A percentile compares a stretch with the other conserved stretches of the same genome.
These are phyloP conservation scores for Omphalotus guepiniiformis DNA, from an alignment of 768 basidiomycete genomes.

Conservation along the genomic window DNA sequence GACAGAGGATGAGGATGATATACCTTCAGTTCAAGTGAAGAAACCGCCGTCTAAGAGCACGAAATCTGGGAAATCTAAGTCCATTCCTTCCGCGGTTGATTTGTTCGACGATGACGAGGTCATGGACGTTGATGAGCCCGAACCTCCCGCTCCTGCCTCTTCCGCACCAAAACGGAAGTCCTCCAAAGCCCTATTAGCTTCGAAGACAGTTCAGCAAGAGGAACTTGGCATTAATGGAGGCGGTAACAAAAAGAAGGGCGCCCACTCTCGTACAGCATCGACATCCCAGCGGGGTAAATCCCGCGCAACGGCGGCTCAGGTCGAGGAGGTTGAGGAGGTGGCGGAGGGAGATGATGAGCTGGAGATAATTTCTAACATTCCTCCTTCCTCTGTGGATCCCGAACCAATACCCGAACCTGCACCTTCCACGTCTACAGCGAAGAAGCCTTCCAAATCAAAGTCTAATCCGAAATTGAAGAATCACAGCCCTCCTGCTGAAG, in stretches of 20 bases:
- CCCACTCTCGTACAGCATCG: constrained; percentile 22
- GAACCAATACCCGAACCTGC: not conserved
- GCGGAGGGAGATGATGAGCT: not conserved
- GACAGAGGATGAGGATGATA: constrained; percentile 16
- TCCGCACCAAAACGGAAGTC: not conserved
- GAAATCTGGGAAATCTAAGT: constrained; percentile 13
- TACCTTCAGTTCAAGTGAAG: not conserved
- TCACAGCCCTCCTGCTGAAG: no score
- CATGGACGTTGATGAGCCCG: constrained; percentile 12
- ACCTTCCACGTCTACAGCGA: not conserved
- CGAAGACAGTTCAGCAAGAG: not conserved
- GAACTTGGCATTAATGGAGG: not conserved
- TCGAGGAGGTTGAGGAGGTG: not conserved
- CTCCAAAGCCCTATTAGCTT: not conserved
- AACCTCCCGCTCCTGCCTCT: not conserved
- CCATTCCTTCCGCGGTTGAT: constrained; percentile 11
- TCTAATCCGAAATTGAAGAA: not conserved
- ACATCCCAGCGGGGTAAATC: constrained; percentile 19
- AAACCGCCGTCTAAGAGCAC: constrained; percentile 5
- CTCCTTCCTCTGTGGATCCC: not conserved
- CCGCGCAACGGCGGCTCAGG: not conserved
- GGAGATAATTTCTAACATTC: not conserved
- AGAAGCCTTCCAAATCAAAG: not conserved
- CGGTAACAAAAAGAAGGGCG: not conserved
- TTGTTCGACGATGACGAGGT: constrained; percentile 10